Evolutionary conservation across 441 rosid species (phyloP), one percentile per base, ranked within the genome.

Genomic region (Jatropha podagrica): DNA sequence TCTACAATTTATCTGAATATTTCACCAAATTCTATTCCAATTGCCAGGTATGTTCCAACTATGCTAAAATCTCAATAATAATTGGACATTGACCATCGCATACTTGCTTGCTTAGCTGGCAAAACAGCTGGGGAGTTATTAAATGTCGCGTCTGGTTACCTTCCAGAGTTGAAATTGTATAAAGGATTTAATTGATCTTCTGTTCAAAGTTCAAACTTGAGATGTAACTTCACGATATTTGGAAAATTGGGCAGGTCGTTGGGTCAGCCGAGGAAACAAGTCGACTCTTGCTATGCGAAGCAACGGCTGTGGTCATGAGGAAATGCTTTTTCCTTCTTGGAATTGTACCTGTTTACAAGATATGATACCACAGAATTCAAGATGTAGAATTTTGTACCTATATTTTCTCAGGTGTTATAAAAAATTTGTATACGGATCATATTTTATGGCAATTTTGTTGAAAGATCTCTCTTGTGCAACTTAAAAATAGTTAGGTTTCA

Each of bases 281-380:
- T 69, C 85, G 96, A 69, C 87, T 95, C 64, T 78, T 95, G 68
- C 75, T 95, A 15, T 93, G 97, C 63, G 95, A 92, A 86, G 96
- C 92, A 77, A 88, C 96, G 0, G 98, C 97, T 0, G 77, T 83
- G 46, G 98, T 91, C 0, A 88, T 91, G 94, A 68, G 97, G 73
- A 88, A 89, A 86, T 89, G 98, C 82, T 92, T 94, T 79, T 79
- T 83, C 74, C 95, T 94, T 48, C 91, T 92, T 20, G 96, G 96
- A 67, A 88, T 94, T 58, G 82, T 72, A 20, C 93, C 98, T 4
- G 94, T 94, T 73, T 89, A 89, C 89, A 92, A 88, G 87, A 86
- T 94, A 80, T 94, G 83, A 86, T 37, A 61, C n/a, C 23, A 27
- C 18, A 3, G 0, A 41, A 38, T 18, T 10, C 75, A 23, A n/a